phyloP scores from a whole-genome alignment of 371 early-diverging fungal genomes.

The Blakeslea trispora region DNA sequence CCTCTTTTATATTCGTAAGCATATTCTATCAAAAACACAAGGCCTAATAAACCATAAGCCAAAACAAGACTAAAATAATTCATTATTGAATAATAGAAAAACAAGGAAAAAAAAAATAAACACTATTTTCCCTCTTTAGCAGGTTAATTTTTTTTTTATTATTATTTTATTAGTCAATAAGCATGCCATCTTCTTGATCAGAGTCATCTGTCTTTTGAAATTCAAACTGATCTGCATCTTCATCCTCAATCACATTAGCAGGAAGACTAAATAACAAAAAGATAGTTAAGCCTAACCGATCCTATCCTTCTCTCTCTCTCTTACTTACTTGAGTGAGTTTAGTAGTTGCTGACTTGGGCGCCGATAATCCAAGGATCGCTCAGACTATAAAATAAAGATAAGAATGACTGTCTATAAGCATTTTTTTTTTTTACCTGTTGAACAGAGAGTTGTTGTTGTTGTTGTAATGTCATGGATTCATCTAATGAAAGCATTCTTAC shows the following conservation, averaged over 20 bases:
- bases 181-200: constrained; percentile 9
- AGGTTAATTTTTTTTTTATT: too few relatives aligned
- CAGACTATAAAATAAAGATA: constrained; percentile 5
- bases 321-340: constrained; percentile 19
- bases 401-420: too few relatives aligned
- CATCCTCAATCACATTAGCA: constrained; percentile 13
- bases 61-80: background rate
- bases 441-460: constrained; percentile 15
- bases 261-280: constrained; percentile 12
- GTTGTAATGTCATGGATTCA: constrained; percentile 21
- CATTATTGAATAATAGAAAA: background rate
- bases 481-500: constrained; percentile 27
- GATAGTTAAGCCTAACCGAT: background rate
- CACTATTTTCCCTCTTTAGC: too few relatives aligned
- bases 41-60: constrained; percentile 19
- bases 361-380: constrained; percentile 5
- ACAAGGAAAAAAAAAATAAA: background rate
- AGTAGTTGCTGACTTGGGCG: constrained; percentile 5
- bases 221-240: constrained; percentile 10
- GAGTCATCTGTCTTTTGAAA: constrained; percentile 10
- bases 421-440: constrained; percentile 15
- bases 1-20: constrained; percentile 27
- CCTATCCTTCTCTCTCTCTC: too few relatives aligned
- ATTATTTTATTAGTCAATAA: background rate
- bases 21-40: constrained; percentile 29